phyloP scores from a whole-genome alignment of 2,329 filamentous ascomycete genomes.

The Neocatenulostroma microsporum region DNA sequence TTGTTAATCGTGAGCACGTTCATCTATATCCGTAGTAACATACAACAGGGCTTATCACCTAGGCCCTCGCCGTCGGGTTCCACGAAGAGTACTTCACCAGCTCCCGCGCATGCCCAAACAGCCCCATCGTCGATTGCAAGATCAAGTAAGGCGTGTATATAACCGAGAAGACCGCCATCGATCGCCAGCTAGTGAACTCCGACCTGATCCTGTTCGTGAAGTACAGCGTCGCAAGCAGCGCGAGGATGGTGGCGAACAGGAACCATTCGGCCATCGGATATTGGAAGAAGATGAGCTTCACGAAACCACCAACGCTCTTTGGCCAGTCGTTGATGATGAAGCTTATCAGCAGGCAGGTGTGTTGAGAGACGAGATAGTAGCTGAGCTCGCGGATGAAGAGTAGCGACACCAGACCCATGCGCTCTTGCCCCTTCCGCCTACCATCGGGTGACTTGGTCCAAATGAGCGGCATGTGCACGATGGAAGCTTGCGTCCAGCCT shows the following conservation, averaged over 20 bases:
- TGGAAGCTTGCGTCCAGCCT: constrained; percentile 44
- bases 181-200: constrained; percentile 37
- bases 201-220: constrained; percentile 41
- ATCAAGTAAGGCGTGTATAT: constrained; percentile 40
- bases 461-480: constrained; percentile 36
- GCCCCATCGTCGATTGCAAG: constrained; percentile 38
- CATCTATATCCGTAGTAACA: too few species aligned
- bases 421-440: constrained; percentile 31
- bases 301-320: constrained; percentile 29
- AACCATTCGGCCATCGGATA: constrained; percentile 42
- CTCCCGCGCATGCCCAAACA: constrained; percentile 42
- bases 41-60: too few species aligned
- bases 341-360: constrained; percentile 39
- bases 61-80: constrained; percentile 41
- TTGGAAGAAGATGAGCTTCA: constrained; percentile 40
- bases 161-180: constrained; percentile 38
- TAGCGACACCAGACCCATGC: constrained; percentile 40
- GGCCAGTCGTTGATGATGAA: constrained; percentile 42
- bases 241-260: constrained; percentile 34
- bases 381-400: constrained; percentile 40
- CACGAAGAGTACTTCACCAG: constrained; percentile 40
- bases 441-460: constrained; percentile 35
- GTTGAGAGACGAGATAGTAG: constrained; percentile 45
- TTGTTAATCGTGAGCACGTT: too few species aligned
- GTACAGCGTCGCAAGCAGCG: constrained; percentile 38